phyloP scores from a whole-genome alignment of 352 stramenopile species.

The Phytophthora tubulina region DNA sequence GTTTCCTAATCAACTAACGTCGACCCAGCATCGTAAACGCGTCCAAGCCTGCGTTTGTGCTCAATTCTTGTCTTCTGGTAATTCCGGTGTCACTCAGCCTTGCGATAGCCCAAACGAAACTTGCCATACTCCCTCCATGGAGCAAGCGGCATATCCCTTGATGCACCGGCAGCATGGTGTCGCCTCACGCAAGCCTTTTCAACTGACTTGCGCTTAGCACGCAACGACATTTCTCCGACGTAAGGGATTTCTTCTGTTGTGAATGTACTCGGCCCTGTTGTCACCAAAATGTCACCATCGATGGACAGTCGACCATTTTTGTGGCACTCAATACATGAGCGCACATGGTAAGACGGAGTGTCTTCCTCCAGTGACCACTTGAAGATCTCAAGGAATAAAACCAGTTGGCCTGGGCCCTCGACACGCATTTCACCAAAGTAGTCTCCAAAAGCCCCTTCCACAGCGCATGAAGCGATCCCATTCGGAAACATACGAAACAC shows the following conservation, averaged over 20 bases:
- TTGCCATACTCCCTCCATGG: constrained; percentile 46
- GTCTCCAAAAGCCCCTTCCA: constrained; percentile 64
- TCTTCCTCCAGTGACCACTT: constrained; percentile 44
- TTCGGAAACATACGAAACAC: constrained; percentile 71
- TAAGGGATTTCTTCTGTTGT: constrained; percentile 50
- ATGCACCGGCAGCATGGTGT: constrained; percentile 11
- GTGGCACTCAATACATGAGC: constrained; percentile 55
- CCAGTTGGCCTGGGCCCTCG: constrained; percentile 48
- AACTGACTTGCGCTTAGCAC: constrained; percentile 54
- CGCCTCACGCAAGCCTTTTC: constrained; percentile 35
- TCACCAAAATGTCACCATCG: constrained; percentile 60
- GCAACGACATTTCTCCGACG: constrained; percentile 60
- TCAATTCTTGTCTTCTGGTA: background rate
- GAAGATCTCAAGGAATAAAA: constrained; percentile 66
- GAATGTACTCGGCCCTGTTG: constrained; percentile 38
- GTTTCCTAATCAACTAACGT: background rate
- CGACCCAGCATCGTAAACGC: background rate
- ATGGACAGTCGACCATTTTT: constrained; percentile 52
- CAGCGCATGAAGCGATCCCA: constrained; percentile 50
- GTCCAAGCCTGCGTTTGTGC: background rate
- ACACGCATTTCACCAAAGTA: constrained; percentile 71
- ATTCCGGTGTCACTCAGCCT: constrained; percentile 1
- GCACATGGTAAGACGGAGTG: constrained; percentile 51
- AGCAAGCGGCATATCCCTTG: constrained; percentile 1
- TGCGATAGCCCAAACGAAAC: constrained; percentile 51